Base-by-base conservation (phyloP, 371 early-diverging fungal species). In the Syncephalastrum monosporum region DNA sequence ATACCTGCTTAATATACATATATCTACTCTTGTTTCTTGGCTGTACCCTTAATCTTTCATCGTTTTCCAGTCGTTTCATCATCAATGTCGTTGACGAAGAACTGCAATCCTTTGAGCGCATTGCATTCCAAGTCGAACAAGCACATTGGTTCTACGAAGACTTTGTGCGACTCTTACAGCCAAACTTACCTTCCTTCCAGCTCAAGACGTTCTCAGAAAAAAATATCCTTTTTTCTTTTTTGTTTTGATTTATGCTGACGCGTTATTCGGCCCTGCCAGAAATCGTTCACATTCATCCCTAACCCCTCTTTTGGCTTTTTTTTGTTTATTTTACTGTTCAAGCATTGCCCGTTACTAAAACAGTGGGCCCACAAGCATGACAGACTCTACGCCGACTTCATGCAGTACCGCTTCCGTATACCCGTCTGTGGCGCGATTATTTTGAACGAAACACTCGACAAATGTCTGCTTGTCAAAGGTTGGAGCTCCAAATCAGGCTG, bases 131-230 rank as follows among this genome's bases (percentile, higher is more conserved):
- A 77, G 92, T 99, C 49, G 99, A 99, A 69, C 96, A 98, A 74
- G 99, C 99, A 5, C 97, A 99, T 70, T 99, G 99, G 99, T 99
- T 93, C 74, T 98, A 98, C 73, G 95, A 97, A 65, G 99, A 99
- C 77, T 97, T 98, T 77, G 86, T 96, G 43, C 82, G 96, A 60
- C 92, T 91, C 60, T 75, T 88, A 55, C 86, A 89, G 59, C 88
- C 92, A 10, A 77, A 74, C 46, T 71, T 94, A 47, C 93, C 92
- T 14, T 85, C 87, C 17, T 88, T 87, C 54, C 86, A 84, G 42
- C 85, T 93, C 43, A 95, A 92, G 73, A 85, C 77, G 33, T 96
- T 94, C 77, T 88, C 90, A 27, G 85, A 82, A 54, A 85, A 75
- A 67, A 83, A 84, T 77, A 84, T 84, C 74, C 80, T 79, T 77